Percentiles rank a stretch among this genome's conserved stretches.
Conservation (phyloP, 2,329 filamentous ascomycete genomes). For the Thielaviopsis punctulata region DNA sequence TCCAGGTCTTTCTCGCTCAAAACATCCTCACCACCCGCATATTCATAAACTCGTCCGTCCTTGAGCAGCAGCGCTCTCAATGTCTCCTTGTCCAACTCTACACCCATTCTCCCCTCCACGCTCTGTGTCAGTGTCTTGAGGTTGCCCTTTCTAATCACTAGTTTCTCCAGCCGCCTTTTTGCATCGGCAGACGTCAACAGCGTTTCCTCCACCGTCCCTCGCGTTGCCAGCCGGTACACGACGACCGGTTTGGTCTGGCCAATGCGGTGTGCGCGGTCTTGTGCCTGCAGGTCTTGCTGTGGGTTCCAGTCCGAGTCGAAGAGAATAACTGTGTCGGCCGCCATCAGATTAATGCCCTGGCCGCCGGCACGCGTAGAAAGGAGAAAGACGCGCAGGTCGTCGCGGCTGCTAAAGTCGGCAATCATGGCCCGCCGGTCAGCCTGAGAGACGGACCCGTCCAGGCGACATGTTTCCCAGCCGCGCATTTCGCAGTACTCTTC, state of each 20-base stretch:
- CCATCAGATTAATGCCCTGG: conserved; percentile 85
- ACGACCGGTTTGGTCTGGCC: conserved; percentile 85
- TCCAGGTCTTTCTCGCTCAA: conserved; percentile 57
- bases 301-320: conserved; percentile 89
- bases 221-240: conserved; percentile 84
- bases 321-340: conserved; percentile 80
- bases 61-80: conserved; percentile 46
- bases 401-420: conserved; percentile 50
- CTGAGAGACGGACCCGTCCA: conserved; percentile 76
- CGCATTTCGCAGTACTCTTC: conserved; percentile 78
- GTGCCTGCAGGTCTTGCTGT: conserved; percentile 89
- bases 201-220: conserved; percentile 79
- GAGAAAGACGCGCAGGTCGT: conserved; percentile 58
- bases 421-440: conserved; percentile 54
- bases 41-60: conserved; percentile 51
- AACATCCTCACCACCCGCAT: conserved; percentile 44
- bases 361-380: conserved; percentile 83
- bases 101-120: conserved; percentile 31
- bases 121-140: conserved; percentile 55
- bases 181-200: conserved; percentile 76
- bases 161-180: conserved; percentile 79
- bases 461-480: conserved; percentile 67
- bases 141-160: conserved; percentile 87
- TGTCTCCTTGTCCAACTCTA: conserved; percentile 41
- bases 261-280: conserved; percentile 88